Percentiles rank a stretch among this genome's conserved stretches.
phyloP scores from a whole-genome alignment of 2,329 filamentous ascomycete species.

The Cryphonectria naterciae region DNA sequence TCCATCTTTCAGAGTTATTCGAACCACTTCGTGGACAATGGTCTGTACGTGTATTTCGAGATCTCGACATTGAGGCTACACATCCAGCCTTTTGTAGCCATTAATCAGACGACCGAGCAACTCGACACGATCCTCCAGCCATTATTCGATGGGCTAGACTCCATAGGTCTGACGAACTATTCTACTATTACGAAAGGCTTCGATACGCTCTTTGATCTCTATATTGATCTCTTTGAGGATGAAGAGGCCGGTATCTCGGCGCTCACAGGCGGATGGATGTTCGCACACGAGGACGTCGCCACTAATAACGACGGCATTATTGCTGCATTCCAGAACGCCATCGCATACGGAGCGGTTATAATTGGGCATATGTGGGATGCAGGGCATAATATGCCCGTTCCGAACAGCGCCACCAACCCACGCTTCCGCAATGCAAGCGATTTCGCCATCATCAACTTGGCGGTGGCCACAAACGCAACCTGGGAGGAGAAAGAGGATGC shows the following conservation, averaged over 20 bases:
- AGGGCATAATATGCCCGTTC: conserved; percentile 40
- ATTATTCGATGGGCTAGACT: background rate
- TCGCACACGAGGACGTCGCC: conserved; percentile 42
- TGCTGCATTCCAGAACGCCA: conserved; percentile 37
- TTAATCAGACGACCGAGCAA: background rate
- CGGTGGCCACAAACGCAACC: conserved; percentile 43
- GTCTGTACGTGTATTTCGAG: background rate
- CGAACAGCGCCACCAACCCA: conserved; percentile 46
- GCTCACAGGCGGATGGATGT: conserved; percentile 45
- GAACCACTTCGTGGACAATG: conserved; percentile 3
- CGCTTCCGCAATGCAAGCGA: conserved; percentile 41
- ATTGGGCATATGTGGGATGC: conserved; percentile 46
- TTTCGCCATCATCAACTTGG: conserved; percentile 42
- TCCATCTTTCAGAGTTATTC: background rate
- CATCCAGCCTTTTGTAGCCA: background rate
- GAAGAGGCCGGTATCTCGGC: conserved; percentile 41
- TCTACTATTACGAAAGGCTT: conserved; percentile 37
- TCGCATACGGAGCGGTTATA: conserved; percentile 35
- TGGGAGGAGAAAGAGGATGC: conserved; percentile 47
- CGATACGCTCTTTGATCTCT: conserved; percentile 42
- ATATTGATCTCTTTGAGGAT: conserved; percentile 43
- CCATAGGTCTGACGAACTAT: conserved; percentile 28
- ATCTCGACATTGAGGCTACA: background rate
- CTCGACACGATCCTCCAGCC: background rate
- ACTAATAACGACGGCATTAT: conserved; percentile 42